phyloP scores from a whole-genome alignment of 2,329 filamentous ascomycete species.

The Dactylellina parvicollis region DNA sequence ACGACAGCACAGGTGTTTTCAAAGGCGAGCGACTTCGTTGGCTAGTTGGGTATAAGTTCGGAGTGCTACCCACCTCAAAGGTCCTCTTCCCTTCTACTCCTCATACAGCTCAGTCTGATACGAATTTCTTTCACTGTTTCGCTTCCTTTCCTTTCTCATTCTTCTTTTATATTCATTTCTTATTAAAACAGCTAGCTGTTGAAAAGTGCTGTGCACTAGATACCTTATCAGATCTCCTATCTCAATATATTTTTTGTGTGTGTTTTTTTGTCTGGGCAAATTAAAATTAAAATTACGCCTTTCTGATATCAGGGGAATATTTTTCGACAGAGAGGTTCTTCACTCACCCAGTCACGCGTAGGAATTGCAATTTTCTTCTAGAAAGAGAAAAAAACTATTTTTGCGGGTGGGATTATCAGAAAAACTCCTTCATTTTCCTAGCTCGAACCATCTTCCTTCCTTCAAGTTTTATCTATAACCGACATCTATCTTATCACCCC shows the following conservation, averaged over 20 bases:
- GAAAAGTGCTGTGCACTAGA: conserved; percentile 42
- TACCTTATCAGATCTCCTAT: conserved; percentile 34
- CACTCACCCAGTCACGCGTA: conserved; percentile 9
- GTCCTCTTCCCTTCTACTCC: conserved; percentile 25
- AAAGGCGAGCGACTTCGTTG: conserved; percentile 28
- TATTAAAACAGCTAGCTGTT: conserved; percentile 53
- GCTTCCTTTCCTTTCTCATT: conserved; percentile 27
- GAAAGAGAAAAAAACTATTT: conserved; percentile 24
- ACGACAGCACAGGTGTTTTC: neutral
- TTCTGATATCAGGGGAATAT: conserved; percentile 38
- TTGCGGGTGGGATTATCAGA: conserved; percentile 16
- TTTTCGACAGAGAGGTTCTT: conserved; percentile 13
- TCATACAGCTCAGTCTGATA: conserved; percentile 52
- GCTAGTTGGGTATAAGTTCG: conserved; percentile 47
- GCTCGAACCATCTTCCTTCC: conserved; percentile 24
- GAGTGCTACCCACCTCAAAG: conserved; percentile 28
- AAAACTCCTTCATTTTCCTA: conserved; percentile 19
- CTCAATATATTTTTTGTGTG: conserved; percentile 11
- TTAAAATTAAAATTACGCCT: conserved; percentile 43
- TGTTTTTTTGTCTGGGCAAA: conserved; percentile 25
- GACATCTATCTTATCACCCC: neutral
- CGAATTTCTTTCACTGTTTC: conserved; percentile 52
- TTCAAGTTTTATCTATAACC: conserved; percentile 13
- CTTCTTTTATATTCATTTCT: conserved; percentile 29
- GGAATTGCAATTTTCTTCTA: conserved; percentile 30